Evolutionary conservation across 2,329 filamentous ascomycete genomes (phyloP).

Genomic region (Nemania sp.): DNA sequence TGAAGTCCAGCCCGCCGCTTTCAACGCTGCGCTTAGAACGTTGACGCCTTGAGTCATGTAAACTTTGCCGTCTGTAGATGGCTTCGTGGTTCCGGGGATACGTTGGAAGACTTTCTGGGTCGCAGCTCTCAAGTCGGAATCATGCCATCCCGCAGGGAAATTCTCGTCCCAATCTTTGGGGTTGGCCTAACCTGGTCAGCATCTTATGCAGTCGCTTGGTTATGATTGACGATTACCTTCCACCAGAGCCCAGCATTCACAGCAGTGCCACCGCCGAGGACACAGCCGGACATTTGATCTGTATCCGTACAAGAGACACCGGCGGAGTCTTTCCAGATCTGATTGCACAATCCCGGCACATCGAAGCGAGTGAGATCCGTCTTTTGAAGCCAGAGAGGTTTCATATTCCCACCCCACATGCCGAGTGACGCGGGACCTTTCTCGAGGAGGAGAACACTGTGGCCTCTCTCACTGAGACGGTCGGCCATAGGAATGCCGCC

Average conservation of each 20-base stretch:
- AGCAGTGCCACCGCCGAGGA: slow-evolving; percentile 68
- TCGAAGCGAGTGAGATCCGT: slow-evolving; percentile 71
- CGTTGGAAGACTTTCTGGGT: slow-evolving; percentile 65
- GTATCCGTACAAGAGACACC: slow-evolving; percentile 70
- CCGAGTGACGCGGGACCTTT: slow-evolving; percentile 64
- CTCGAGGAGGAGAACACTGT: slow-evolving; percentile 66
- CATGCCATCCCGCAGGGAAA: slow-evolving; percentile 73
- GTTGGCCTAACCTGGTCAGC: slow-evolving; percentile 50
- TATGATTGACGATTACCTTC: slow-evolving; percentile 45
- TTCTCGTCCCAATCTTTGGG: slow-evolving; percentile 72
- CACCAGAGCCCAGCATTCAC: slow-evolving; percentile 72
- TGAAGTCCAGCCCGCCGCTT: slow-evolving; percentile 62
- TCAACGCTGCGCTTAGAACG: slow-evolving; percentile 61
- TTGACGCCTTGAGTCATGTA: slow-evolving; percentile 69
- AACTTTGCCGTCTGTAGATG: slow-evolving; percentile 66
- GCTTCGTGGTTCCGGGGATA: slow-evolving; percentile 68
- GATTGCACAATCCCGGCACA: slow-evolving; percentile 71
- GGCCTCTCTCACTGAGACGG: slow-evolving; percentile 64
- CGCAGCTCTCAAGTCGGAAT: slow-evolving; percentile 60
- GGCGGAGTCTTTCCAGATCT: slow-evolving; percentile 67
- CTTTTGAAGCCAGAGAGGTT: slow-evolving; percentile 56
- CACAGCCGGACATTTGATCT: slow-evolving; percentile 73
- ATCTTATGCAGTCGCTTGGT: neutral
- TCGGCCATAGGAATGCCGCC: slow-evolving; percentile 63
- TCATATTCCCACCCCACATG: slow-evolving; percentile 65